Evolutionary conservation across 2,329 filamentous ascomycete species (phyloP).

Genomic region (Cercospora beticola): DNA sequence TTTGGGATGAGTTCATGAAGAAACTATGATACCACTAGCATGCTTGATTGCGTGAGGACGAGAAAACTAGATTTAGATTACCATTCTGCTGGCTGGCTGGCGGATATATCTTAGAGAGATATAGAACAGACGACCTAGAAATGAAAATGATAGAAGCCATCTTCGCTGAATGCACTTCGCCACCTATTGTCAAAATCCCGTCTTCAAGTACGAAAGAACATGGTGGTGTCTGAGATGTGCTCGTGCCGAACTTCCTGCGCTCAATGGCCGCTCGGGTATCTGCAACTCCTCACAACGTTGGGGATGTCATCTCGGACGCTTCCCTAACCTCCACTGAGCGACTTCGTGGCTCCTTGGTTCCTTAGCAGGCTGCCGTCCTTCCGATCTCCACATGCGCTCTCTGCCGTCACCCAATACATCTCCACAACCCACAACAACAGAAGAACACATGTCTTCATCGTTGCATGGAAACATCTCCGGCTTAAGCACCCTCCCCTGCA

Average conservation of each 20-base stretch:
- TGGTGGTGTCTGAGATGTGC: neutral
- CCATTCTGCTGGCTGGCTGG: neutral
- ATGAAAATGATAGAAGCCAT: neutral
- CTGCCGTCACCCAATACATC: neutral
- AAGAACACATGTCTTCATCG: neutral
- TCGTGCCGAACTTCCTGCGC: neutral
- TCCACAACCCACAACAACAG: neutral
- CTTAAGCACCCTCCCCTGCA: neutral
- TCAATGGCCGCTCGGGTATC: neutral
- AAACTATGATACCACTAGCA: conserved; percentile 6
- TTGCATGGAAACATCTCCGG: neutral
- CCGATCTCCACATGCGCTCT: neutral
- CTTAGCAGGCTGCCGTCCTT: neutral
- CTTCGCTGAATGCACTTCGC: neutral
- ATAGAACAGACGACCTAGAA: neutral
- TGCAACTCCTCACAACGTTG: neutral
- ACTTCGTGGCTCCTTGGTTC: neutral
- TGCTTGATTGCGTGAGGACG: neutral
- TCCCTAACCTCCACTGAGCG: neutral
- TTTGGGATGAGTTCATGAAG: neutral
- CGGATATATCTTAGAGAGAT: neutral
- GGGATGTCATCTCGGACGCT: neutral
- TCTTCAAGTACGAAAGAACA: neutral
- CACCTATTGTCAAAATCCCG: neutral
- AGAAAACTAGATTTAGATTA: neutral